Percentiles rank a stretch among this genome's conserved stretches.
These are phyloP conservation scores for Zygosaccharomyces lentus DNA, from an alignment of 805 yeast species.

Conservation along the genomic window DNA sequence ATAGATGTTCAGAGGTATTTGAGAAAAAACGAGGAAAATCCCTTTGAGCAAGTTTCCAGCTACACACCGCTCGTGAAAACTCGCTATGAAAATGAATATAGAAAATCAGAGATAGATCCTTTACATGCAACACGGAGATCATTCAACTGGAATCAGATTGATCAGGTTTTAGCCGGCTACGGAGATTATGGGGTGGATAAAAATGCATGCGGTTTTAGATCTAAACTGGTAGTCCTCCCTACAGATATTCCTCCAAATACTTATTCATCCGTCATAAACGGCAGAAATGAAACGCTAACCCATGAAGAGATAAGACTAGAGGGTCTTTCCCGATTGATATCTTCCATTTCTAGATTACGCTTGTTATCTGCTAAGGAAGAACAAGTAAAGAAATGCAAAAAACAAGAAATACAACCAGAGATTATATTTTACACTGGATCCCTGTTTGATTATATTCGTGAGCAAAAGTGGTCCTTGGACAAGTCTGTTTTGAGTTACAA, in stretches of 20 bases:
- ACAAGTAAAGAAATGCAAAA: constrained; percentile 31
- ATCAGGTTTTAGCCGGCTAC: constrained; percentile 88
- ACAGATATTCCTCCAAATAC: constrained; percentile 58
- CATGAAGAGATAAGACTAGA: constrained; percentile 91
- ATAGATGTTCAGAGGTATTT: constrained; percentile 76
- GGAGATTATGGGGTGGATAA: constrained; percentile 61
- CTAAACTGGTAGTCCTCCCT: constrained; percentile 84
- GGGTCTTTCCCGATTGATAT: constrained; percentile 69
- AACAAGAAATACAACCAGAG: constrained; percentile 60
- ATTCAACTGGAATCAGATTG: constrained; percentile 87
- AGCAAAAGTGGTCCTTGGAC: constrained; percentile 43
- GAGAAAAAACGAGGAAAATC: constrained; percentile 36
- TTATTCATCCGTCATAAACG: constrained; percentile 38
- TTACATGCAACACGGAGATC: constrained; percentile 48
- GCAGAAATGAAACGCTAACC: constrained; percentile 56
- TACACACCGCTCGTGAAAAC: constrained; percentile 66
- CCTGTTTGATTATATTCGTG: constrained; percentile 58
- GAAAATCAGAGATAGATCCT: constrained; percentile 53
- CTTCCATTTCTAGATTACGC: constrained; percentile 55
- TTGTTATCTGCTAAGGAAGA: constrained; percentile 43
- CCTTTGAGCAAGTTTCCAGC: constrained; percentile 33
- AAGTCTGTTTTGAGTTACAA: constrained; percentile 32
- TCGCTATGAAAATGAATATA: constrained; percentile 65
- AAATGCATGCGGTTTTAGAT: constrained; percentile 52
- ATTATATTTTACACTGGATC: constrained; percentile 85